These are phyloP conservation scores for Alternaria dauci DNA, from an alignment of 2,329 filamentous ascomycete species.

Conservation along the genomic window DNA sequence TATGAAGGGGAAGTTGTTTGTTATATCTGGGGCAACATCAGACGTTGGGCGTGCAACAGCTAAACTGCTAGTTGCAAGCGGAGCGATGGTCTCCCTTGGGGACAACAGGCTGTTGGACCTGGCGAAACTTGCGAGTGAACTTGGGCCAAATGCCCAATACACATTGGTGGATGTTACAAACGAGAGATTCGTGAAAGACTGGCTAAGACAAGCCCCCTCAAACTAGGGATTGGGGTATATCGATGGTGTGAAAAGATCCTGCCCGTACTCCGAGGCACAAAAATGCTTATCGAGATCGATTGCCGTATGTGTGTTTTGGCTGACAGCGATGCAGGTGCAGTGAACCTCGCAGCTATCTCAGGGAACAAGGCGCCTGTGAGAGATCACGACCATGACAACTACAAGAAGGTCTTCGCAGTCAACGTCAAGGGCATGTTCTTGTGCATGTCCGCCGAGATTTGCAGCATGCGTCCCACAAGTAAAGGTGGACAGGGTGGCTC, in stretches of 20 bases:
- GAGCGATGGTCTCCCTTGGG: constrained; percentile 13
- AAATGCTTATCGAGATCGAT: background rate
- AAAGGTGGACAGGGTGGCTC: constrained; percentile 24
- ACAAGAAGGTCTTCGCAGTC: constrained; percentile 43
- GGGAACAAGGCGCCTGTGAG: constrained; percentile 31
- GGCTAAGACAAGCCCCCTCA: background rate
- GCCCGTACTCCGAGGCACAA: background rate
- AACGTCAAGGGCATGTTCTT: constrained; percentile 49
- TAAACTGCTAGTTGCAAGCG: constrained; percentile 9
- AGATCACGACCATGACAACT: constrained; percentile 46
- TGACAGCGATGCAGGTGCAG: constrained; percentile 5
- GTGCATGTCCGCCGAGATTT: constrained; percentile 44
- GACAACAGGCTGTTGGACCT: constrained; percentile 19
- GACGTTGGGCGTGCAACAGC: constrained; percentile 22
- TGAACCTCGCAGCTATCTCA: constrained; percentile 53
- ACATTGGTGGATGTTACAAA: constrained; percentile 46
- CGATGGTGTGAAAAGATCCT: constrained; percentile 2
- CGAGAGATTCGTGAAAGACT: constrained; percentile 37
- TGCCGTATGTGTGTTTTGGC: constrained; percentile 15
- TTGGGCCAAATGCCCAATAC: constrained; percentile 15
- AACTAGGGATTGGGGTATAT: constrained; percentile 33
- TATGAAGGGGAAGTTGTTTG: constrained; percentile 15
- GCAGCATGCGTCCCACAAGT: constrained; percentile 47
- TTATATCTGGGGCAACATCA: constrained; percentile 24
- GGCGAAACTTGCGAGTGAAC: constrained; percentile 19